Percentiles rank a stretch among this genome's conserved stretches.
These are phyloP conservation scores for Capsicum chinense DNA, from an alignment of 257 asterid genomes.

Conservation along the genomic window DNA sequence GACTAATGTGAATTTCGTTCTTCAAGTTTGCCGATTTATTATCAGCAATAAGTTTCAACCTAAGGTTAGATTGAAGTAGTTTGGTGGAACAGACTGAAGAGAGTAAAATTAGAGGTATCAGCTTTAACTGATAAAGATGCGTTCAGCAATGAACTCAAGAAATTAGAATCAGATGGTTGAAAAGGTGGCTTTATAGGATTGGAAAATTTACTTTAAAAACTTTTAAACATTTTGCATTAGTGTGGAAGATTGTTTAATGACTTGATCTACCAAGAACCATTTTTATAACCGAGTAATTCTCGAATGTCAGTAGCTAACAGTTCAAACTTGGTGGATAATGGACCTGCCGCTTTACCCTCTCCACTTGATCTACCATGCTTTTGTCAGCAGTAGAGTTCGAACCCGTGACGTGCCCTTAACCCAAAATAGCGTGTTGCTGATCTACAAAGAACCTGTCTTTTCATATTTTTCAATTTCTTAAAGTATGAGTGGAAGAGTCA, in stretches of 20 bases:
- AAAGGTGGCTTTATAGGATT: not conserved
- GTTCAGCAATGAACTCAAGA: not conserved
- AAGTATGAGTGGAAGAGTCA: not conserved
- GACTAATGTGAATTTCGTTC: not conserved
- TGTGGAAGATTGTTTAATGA: constrained; percentile 8
- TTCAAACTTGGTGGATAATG: not conserved
- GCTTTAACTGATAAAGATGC: not conserved
- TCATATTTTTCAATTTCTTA: not conserved
- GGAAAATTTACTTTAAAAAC: not conserved
- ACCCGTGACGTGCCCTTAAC: not conserved
- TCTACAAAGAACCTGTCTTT: not conserved
- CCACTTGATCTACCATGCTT: not conserved
- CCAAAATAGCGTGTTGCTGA: not conserved
- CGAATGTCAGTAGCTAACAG: not conserved
- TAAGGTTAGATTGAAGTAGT: not conserved
- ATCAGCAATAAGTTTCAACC: not conserved
- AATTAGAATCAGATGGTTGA: constrained; percentile 5
- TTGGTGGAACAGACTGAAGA: not conserved
- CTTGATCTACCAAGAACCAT: constrained; percentile 6
- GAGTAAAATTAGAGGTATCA: not conserved
- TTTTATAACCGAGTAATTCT: not conserved
- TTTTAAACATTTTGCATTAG: not conserved
- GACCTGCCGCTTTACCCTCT: not conserved
- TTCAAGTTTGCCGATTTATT: not conserved
- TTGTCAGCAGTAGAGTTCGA: not conserved